These are phyloP conservation scores for Pugionium cornutum DNA, from an alignment of 345 rosid species.

Conservation along the genomic window DNA sequence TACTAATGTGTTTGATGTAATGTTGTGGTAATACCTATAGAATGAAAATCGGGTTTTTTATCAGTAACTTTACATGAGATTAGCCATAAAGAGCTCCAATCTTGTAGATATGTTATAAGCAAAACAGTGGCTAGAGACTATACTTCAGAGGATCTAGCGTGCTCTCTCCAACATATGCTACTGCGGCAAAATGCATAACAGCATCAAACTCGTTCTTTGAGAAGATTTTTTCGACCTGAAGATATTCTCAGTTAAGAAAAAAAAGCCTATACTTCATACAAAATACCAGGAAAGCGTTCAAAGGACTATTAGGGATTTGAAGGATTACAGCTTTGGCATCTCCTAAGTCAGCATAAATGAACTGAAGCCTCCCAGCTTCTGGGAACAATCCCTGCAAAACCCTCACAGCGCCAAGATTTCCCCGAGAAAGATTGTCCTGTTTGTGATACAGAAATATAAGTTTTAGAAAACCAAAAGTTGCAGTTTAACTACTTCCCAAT, in stretches of 20 bases:
- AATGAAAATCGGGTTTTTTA: background rate
- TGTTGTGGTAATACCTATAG: conserved; percentile 93
- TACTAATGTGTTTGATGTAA: conserved; percentile 89
- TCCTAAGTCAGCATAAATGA: conserved; percentile 88
- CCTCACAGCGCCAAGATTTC: conserved; percentile 88
- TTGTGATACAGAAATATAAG: conserved; percentile 15
- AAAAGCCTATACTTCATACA: conserved; percentile 32
- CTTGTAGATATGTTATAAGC: background rate
- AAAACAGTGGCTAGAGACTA: conserved; percentile 11
- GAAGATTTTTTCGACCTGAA: conserved; percentile 80
- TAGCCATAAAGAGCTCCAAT: conserved; percentile 5
- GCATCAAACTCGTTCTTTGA: conserved; percentile 94
- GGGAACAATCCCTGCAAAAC: conserved; percentile 82
- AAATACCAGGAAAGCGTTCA: background rate
- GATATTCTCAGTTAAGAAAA: background rate
- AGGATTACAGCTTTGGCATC: conserved; percentile 81
- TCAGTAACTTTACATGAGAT: background rate
- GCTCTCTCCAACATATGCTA: conserved; percentile 99
- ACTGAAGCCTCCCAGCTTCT: conserved; percentile 90
- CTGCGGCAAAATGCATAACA: conserved; percentile 99
- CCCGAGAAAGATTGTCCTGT: conserved; percentile 97
- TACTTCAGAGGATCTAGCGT: conserved; percentile 92
- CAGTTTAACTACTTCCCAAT: background rate
- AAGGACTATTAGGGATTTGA: background rate
- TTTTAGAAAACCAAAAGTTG: conserved; percentile 2